These are phyloP conservation scores for Acanthochlamys bracteata DNA, from an alignment of 106 monocot genomes.

Conservation along the genomic window DNA sequence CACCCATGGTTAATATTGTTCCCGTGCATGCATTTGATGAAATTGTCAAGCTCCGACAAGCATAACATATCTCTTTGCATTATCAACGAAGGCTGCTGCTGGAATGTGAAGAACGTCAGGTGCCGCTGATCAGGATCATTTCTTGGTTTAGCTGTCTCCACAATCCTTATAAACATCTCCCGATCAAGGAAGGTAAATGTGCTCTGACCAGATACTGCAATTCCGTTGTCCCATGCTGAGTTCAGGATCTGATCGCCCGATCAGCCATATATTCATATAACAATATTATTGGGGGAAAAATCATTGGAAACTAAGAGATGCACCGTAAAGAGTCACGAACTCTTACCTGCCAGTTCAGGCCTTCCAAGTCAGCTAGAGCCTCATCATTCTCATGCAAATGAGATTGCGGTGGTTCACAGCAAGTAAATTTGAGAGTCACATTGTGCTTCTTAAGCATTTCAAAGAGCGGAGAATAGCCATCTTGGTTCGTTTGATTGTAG, in stretches of 20 bases:
- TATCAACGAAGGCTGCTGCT: conserved; percentile 26
- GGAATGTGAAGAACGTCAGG: conserved; percentile 60
- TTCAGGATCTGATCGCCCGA: conserved; percentile 47
- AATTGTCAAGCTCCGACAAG: conserved; percentile 40
- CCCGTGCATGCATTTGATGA: conserved; percentile 94
- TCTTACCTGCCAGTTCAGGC: conserved; percentile 75
- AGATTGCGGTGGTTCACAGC: conserved; percentile 16
- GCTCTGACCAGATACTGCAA: conserved; percentile 48
- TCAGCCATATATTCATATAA: not conserved
- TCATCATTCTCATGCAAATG: conserved; percentile 39
- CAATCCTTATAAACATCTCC: conserved; percentile 34
- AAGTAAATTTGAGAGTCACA: conserved; percentile 50
- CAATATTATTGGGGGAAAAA: not conserved
- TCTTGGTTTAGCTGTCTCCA: conserved; percentile 58
- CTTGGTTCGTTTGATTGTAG: conserved; percentile 75
- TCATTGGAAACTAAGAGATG: not conserved
- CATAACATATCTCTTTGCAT: conserved; percentile 39
- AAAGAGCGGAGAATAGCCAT: conserved; percentile 79
- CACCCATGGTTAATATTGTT: too few relatives aligned
- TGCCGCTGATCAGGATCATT: conserved; percentile 69
- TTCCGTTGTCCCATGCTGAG: conserved; percentile 59
- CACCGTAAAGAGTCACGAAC: not conserved
- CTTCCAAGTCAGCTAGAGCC: conserved; percentile 56
- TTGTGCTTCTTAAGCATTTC: conserved; percentile 68
- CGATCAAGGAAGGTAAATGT: conserved; percentile 35